Percentiles rank a stretch among this genome's conserved stretches.
Conservation (phyloP, 495 filamentous ascomycete genomes). For the Lineolata rhizophorae region DNA sequence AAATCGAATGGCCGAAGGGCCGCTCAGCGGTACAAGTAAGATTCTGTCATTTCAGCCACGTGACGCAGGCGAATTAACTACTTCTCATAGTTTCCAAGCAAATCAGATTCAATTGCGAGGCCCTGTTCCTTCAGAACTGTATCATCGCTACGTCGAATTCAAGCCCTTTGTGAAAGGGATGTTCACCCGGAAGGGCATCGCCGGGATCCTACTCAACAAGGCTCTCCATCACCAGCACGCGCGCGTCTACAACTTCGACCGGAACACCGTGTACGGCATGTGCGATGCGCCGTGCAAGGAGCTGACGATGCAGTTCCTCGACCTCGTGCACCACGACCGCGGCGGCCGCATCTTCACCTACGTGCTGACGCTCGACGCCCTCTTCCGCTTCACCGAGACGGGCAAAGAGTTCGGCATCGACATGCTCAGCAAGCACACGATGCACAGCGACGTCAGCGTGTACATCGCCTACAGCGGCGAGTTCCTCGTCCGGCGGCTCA, state of each 20-base stretch:
- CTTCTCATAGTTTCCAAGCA: constrained; percentile 64
- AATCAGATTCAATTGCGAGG: constrained; percentile 77
- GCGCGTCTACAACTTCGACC: constrained; percentile 72
- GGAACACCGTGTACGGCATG: constrained; percentile 41
- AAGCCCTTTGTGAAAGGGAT: constrained; percentile 73
- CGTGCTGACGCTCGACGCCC: constrained; percentile 66
- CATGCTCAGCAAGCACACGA: constrained; percentile 76
- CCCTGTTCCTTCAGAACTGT: constrained; percentile 54
- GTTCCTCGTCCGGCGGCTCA: constrained; percentile 66
- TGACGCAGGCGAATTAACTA: background rate
- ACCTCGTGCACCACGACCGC: constrained; percentile 67
- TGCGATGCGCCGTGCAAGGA: constrained; percentile 31
- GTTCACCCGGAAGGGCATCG: constrained; percentile 56
- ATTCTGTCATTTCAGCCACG: constrained; percentile 5
- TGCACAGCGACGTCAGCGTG: constrained; percentile 77
- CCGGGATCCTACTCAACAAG: constrained; percentile 57
- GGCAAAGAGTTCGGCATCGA: constrained; percentile 90
- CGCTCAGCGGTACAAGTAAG: constrained; percentile 46
- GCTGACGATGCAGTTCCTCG: constrained; percentile 56
- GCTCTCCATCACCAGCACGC: constrained; percentile 77
- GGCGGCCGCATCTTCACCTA: constrained; percentile 82
- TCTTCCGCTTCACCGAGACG: constrained; percentile 80
- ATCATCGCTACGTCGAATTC: constrained; percentile 85
- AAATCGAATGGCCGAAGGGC: constrained; percentile 17
- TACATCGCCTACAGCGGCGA: constrained; percentile 86